Conservation (phyloP, 2,329 filamentous ascomycete species). For the Xylaria sp. region DNA sequence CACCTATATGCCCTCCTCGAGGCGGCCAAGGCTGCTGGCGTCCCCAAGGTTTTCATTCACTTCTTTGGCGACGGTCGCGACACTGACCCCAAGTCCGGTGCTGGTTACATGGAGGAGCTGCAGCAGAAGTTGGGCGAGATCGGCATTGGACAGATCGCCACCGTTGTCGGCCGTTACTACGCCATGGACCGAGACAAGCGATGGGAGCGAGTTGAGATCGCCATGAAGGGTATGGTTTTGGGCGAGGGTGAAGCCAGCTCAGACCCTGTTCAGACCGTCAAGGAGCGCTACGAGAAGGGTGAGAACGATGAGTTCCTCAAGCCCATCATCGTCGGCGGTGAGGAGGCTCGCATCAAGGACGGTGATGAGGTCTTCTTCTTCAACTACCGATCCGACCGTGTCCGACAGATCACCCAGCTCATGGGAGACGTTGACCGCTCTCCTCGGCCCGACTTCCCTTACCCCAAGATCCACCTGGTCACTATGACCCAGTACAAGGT, state of each 20-base stretch:
- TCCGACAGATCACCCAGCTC: constrained; percentile 91
- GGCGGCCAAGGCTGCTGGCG: constrained; percentile 80
- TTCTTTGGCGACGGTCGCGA: constrained; percentile 98
- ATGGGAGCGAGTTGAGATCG: constrained; percentile 91
- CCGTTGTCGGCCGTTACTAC: constrained; percentile 92
- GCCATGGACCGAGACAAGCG: constrained; percentile 99
- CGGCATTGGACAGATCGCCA: constrained; percentile 80
- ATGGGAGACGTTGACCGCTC: constrained; percentile 89
- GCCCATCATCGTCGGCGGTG: constrained; percentile 89
- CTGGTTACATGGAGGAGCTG: constrained; percentile 81
- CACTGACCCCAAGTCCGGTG: constrained; percentile 92
- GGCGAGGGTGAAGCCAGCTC: constrained; percentile 82
- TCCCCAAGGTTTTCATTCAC: constrained; percentile 94
- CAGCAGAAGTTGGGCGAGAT: constrained; percentile 76
- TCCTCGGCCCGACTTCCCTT: constrained; percentile 83
- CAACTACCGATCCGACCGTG: constrained; percentile 99
- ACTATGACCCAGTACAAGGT: constrained; percentile 99
- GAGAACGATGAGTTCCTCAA: constrained; percentile 98
- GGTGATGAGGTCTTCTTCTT: constrained; percentile 98
- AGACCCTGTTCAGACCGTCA: constrained; percentile 81
- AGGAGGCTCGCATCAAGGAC: constrained; percentile 81
- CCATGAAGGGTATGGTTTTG: constrained; percentile 75
- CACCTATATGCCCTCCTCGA: constrained; percentile 84
- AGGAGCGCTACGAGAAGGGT: constrained; percentile 77
- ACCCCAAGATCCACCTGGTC: constrained; percentile 84